A percentile compares a stretch with the other conserved stretches of the same genome.
Evolutionary conservation across 441 rosid species (phyloP).

Genomic region (Erodium texanum): DNA sequence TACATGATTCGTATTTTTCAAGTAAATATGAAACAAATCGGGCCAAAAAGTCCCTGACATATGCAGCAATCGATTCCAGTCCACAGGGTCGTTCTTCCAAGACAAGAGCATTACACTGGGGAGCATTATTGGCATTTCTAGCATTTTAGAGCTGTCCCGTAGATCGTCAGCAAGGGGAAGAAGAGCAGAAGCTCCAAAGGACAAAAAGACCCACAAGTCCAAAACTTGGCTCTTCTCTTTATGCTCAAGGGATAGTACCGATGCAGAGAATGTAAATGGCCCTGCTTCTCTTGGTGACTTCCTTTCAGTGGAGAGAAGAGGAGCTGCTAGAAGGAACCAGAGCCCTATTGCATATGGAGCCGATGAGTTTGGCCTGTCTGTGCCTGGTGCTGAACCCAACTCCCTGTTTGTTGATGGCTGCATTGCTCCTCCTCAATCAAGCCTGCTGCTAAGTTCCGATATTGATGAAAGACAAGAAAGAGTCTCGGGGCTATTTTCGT

Average conservation of each 20-base stretch:
- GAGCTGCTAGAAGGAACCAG: constrained; percentile 12
- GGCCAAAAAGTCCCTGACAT: neutral
- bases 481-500: constrained; percentile 27
- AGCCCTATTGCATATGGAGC: constrained; percentile 16
- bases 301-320: constrained; percentile 48
- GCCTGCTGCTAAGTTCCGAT: constrained; percentile 16
- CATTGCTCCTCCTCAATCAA: constrained; percentile 37
- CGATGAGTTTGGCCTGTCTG: constrained; percentile 29
- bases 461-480: constrained; percentile 19
- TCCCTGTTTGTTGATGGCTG: constrained; percentile 39
- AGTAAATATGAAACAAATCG: no score
- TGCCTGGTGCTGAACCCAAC: constrained; percentile 22
- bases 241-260: constrained; percentile 42
- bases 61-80: constrained; percentile 32
- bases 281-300: constrained; percentile 48
- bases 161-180: constrained; percentile 52
- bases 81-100: constrained; percentile 78
- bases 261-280: constrained; percentile 24
- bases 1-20: neutral
- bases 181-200: constrained; percentile 26
- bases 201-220: constrained; percentile 23
- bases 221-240: constrained; percentile 44
- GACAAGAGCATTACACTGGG: constrained; percentile 73
- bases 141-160: constrained; percentile 53
- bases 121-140: constrained; percentile 69